These are phyloP conservation scores for Leucogyrophana mollusca DNA, from an alignment of 768 basidiomycete species.

Conservation along the genomic window DNA sequence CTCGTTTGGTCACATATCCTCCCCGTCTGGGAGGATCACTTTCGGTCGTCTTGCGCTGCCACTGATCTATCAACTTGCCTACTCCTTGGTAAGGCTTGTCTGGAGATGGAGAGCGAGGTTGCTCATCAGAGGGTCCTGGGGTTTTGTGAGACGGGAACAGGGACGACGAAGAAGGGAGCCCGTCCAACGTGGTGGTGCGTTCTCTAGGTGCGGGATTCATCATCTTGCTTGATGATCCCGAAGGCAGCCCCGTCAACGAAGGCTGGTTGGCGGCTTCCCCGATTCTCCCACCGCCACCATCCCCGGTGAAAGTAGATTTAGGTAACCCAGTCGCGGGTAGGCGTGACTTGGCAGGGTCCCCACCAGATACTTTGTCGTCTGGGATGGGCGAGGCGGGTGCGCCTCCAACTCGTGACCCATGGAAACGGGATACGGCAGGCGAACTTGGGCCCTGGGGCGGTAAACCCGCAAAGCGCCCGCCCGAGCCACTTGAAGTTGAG, in stretches of 20 bases:
- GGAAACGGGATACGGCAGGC: constrained; percentile 19
- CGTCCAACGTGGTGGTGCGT: constrained; percentile 20
- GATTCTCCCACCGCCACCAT: constrained; percentile 10
- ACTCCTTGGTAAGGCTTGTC: constrained; percentile 83
- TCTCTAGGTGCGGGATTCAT: constrained; percentile 12
- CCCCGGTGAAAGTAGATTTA: constrained; percentile 13
- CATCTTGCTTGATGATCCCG: constrained; percentile 18
- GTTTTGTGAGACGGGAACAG: constrained; percentile 7
- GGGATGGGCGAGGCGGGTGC: not conserved
- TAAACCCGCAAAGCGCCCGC: constrained; percentile 18
- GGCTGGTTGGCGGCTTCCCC: constrained; percentile 17
- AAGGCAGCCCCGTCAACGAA: constrained; percentile 21
- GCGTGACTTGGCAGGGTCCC: constrained; percentile 19
- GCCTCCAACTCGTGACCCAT: constrained; percentile 17
- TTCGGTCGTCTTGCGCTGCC: constrained; percentile 80
- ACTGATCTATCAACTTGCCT: constrained; percentile 81
- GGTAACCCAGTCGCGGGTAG: constrained; percentile 9
- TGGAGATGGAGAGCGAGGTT: constrained; percentile 57
- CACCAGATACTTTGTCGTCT: constrained; percentile 7
- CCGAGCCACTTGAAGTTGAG: constrained; percentile 9
- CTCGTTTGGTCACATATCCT: constrained; percentile 39
- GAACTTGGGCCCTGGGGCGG: constrained; percentile 19
- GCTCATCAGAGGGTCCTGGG: constrained; percentile 18
- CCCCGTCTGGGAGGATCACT: constrained; percentile 41
- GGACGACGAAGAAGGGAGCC: constrained; percentile 16